Percentiles rank a stretch among this genome's conserved stretches.
Evolutionary conservation across 345 rosid species (phyloP).

Genomic region (Excoecaria agallocha): DNA sequence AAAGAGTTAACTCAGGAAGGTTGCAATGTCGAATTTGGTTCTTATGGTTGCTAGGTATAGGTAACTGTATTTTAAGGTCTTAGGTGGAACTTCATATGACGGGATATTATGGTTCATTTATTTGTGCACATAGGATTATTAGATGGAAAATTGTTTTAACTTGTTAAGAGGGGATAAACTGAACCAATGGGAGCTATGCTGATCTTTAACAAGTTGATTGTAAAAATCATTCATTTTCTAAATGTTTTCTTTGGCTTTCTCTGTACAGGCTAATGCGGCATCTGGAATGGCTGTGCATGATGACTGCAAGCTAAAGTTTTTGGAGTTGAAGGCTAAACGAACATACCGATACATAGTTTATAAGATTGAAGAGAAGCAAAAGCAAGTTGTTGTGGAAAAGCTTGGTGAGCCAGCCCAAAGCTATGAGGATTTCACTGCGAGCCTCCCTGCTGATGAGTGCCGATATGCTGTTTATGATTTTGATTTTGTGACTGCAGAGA

Average conservation of each 20-base stretch:
- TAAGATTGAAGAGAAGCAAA: slow-evolving; percentile 58
- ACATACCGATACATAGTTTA: slow-evolving; percentile 50
- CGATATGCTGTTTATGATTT: slow-evolving; percentile 46
- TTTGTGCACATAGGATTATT: background rate
- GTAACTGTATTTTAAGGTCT: background rate
- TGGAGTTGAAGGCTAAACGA: slow-evolving; percentile 56
- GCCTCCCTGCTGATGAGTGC: slow-evolving; percentile 53
- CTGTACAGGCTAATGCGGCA: slow-evolving; percentile 46
- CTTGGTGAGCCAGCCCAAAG: slow-evolving; percentile 47
- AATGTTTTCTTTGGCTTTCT: background rate
- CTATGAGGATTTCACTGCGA: slow-evolving; percentile 46
- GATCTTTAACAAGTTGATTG: background rate
- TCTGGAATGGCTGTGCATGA: slow-evolving; percentile 63
- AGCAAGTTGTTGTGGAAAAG: slow-evolving; percentile 54
- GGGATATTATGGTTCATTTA: background rate
- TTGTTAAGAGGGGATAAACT: background rate
- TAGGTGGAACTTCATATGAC: background rate
- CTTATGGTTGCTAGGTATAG: background rate
- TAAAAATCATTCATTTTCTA: background rate
- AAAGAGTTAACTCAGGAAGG: background rate
- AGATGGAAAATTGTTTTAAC: background rate
- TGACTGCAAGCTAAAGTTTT: slow-evolving; percentile 54
- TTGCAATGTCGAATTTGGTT: background rate
- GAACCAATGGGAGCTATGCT: background rate
- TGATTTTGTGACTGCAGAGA: slow-evolving; percentile 58